Percentiles rank a stretch among this genome's conserved stretches.
These are phyloP conservation scores for Jatropha curcas DNA, from an alignment of 345 rosid genomes.

Conservation along the genomic window DNA sequence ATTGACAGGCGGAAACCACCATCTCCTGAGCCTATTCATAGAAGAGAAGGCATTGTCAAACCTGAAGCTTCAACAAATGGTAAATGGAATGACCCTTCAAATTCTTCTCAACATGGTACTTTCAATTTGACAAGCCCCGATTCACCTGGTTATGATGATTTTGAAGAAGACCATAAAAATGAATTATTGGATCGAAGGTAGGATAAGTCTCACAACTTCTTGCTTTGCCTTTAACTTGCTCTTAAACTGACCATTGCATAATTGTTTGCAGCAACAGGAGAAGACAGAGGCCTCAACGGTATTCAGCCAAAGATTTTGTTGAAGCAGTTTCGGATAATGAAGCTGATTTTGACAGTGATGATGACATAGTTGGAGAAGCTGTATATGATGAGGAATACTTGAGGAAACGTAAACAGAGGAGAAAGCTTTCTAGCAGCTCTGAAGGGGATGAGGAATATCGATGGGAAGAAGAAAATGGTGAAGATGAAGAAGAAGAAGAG, in stretches of 20 bases:
- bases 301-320: constrained; percentile 75
- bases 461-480: constrained; percentile 94
- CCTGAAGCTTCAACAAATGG: constrained; percentile 79
- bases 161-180: constrained; percentile 53
- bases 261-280: constrained; percentile 58
- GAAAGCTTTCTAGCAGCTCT: constrained; percentile 77
- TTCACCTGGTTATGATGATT: constrained; percentile 69
- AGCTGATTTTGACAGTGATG: constrained; percentile 83
- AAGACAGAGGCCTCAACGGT: constrained; percentile 87
- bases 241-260: constrained; percentile 10
- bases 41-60: constrained; percentile 62
- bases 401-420: constrained; percentile 76
- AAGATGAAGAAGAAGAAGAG: constrained; percentile 78
- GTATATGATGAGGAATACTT: constrained; percentile 96
- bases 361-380: constrained; percentile 99
- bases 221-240: constrained; percentile 10
- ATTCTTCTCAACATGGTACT: constrained; percentile 41
- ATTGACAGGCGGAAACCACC: constrained; percentile 66
- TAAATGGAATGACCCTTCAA: constrained; percentile 51
- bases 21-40: constrained; percentile 69
- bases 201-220: constrained; percentile 17
- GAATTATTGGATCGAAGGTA: constrained; percentile 79
- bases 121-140: constrained; percentile 53
- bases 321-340: constrained; percentile 92
- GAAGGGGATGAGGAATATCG: constrained; percentile 95